Base-by-base conservation (phyloP, 2,329 filamentous ascomycete species). In the Neoscytalidium dimidiatum region DNA sequence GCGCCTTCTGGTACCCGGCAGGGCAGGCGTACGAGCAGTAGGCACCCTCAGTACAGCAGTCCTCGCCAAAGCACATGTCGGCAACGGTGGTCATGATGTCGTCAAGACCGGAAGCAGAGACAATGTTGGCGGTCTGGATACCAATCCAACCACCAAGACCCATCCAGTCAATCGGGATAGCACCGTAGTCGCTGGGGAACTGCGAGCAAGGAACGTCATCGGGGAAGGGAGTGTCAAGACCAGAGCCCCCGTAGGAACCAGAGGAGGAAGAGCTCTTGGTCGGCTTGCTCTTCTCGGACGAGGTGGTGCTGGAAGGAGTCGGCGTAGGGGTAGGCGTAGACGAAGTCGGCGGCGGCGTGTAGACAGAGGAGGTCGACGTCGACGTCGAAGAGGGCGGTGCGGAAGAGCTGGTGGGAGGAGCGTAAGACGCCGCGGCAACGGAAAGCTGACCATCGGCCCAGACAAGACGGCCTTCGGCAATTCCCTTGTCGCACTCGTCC, bases 1-100 rank as follows among this genome's bases (percentile, higher is more conserved):
- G 94, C 3, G 90, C 86, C 86, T 97, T 97, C 78, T 95, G 88
- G 79, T 95, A 96, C 51, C 94, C 94, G 29, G 88, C 80, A n/a
- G 92, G 91, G 83, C 95, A 99, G 64, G 92, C 89, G 74, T 98
- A 98, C 1, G 94, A 96, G 84, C 94, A 97, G 84, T 94, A 93
- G 66, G 83, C 80, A 56, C 88, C 89, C 9, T 82, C 72, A 8
- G 72, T 76, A 80, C 92, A 94, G 66, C 78, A 78, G 17, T 86
- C 79, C 17, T 89, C 90, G 19, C 81, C 75, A 8, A 67, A 64
- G 66, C 80, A 81, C 52, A 88, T 78, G 28, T 85, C 87, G 44
- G 88, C 88, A 60, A 86, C 82, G 67, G 94, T 92, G 66, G 86
- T 85, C 75, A 80, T 82, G 73, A 96, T 90, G 57, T 84, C 73